Percentiles rank a stretch among this genome's conserved stretches.
These are phyloP conservation scores for Scheffersomyces amazonensis DNA, from an alignment of 805 yeast species.

Conservation along the genomic window DNA sequence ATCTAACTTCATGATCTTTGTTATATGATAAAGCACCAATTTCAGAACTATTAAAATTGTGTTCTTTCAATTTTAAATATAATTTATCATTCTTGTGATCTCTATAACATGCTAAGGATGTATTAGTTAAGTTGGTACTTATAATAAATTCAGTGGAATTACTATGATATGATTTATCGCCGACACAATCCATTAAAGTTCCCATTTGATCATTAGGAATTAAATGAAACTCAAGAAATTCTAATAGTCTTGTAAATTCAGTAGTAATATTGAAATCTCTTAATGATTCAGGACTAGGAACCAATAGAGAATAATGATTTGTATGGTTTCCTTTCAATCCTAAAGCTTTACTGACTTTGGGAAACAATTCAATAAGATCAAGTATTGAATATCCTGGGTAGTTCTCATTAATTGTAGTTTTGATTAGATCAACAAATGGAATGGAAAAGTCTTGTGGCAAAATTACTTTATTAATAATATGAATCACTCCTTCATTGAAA, in stretches of 20 bases:
- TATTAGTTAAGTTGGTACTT: constrained; percentile 38
- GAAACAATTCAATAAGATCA: constrained; percentile 44
- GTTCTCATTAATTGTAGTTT: constrained; percentile 45
- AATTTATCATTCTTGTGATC: constrained; percentile 19
- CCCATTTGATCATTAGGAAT: constrained; percentile 56
- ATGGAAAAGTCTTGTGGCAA: constrained; percentile 59
- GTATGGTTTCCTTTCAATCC: constrained; percentile 19
- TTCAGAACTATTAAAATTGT: neutral
- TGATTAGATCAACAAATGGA: constrained; percentile 52
- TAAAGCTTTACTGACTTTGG: constrained; percentile 41
- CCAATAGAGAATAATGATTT: constrained; percentile 57
- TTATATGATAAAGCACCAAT: constrained; percentile 30
- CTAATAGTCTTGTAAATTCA: constrained; percentile 41
- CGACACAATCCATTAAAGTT: constrained; percentile 47
- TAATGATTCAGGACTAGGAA: constrained; percentile 66
- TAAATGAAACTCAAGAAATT: constrained; percentile 65
- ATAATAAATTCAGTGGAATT: constrained; percentile 29
- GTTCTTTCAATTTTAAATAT: constrained; percentile 30
- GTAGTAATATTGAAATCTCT: constrained; percentile 47
- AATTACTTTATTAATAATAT: constrained; percentile 55
- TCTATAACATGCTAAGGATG: constrained; percentile 38
- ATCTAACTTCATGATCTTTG: constrained; percentile 53
- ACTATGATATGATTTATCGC: neutral
- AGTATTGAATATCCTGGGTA: constrained; percentile 30
- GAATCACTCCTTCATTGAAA: constrained; percentile 83